Base-by-base conservation (phyloP, 2,329 filamentous ascomycete species). In the Penicillium sp. region DNA sequence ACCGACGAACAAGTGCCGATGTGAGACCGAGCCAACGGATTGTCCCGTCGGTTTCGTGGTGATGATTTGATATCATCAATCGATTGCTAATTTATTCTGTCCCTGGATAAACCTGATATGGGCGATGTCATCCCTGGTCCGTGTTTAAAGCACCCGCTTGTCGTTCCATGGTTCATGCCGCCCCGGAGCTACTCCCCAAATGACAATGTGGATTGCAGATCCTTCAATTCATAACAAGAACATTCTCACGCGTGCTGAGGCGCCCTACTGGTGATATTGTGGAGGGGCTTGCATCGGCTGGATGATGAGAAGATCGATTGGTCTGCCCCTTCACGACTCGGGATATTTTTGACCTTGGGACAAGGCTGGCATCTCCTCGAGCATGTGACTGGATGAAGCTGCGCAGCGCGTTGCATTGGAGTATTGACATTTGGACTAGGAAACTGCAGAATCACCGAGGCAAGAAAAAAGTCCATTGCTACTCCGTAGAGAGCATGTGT, bases 401-500 rank as follows among this genome's bases (percentile, higher is more conserved):
- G 9, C 25, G 25, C 25, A 4, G 10, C 25, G 25, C n/a, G 7
- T 36, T 44, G 45, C 41, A 12, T 41, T 32, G 38, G 17, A 31
- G 32, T 14, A 51, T 53, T 53, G 14, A 15, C 23, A 47, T 44
- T 9, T 30, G 12, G 47, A 45, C 47, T 47, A 45, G 43, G n/a
- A 35, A 42, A 48, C 37, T 50, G 43, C 50, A 53, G 41, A 38
- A 45, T 50, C 48, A 51, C 43, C 29, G 15, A 42, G n/a, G n/a
- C n/a, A n/a, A n/a, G n/a, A n/a, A n/a, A n/a, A n/a, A n/a, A n/a
- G n/a, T n/a, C n/a, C n/a, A n/a, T n/a, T n/a, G n/a, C n/a, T n/a
- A n/a, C n/a, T n/a, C n/a, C n/a, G n/a, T n/a, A n/a, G n/a, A n/a
- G n/a, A n/a, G n/a, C n/a, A n/a, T n/a, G n/a, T n/a, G n/a, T n/a